Conservation (phyloP, 208 protist genomes). For the Leishmania amazonensis region DNA sequence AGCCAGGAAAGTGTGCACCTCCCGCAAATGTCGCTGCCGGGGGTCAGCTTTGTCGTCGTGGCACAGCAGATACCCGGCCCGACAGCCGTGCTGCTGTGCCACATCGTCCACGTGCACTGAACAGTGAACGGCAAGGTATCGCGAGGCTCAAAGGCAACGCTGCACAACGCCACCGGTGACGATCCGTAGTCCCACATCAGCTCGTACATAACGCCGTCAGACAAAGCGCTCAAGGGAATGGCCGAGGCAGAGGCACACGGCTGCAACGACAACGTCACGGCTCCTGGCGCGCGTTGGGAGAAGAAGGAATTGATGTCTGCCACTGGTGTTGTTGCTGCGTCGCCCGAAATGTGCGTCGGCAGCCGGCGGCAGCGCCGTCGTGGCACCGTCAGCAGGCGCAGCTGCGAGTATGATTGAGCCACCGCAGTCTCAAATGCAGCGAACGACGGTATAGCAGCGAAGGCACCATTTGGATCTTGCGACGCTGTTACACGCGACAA, state of each 20-base stretch:
- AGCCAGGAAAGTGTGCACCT: slow-evolving; percentile 22
- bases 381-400: slow-evolving; percentile 23
- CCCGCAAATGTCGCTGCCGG: background rate
- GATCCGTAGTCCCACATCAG: slow-evolving; percentile 35
- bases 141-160: slow-evolving; percentile 14
- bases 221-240: too few relatives aligned
- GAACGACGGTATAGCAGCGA: background rate
- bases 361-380: slow-evolving; percentile 5
- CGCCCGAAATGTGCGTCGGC: slow-evolving; percentile 18
- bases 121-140: background rate
- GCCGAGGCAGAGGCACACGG: background rate
- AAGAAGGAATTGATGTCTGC: slow-evolving; percentile 22
- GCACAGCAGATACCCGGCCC: background rate
- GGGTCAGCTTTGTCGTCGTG: slow-evolving; percentile 4
- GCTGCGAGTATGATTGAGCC: slow-evolving; percentile 24
- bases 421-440: background rate
- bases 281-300: background rate
- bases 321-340: background rate
- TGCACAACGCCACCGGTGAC: slow-evolving; percentile 14
- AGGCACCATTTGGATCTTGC: background rate
- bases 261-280: slow-evolving; percentile 4
- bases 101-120: slow-evolving; percentile 24
- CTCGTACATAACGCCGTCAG: slow-evolving; percentile 14
- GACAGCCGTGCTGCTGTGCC: slow-evolving; percentile 2
- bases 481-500: background rate